These are phyloP conservation scores for Penicillium sp. DNA, from an alignment of 2,329 filamentous ascomycete genomes.

Conservation along the genomic window DNA sequence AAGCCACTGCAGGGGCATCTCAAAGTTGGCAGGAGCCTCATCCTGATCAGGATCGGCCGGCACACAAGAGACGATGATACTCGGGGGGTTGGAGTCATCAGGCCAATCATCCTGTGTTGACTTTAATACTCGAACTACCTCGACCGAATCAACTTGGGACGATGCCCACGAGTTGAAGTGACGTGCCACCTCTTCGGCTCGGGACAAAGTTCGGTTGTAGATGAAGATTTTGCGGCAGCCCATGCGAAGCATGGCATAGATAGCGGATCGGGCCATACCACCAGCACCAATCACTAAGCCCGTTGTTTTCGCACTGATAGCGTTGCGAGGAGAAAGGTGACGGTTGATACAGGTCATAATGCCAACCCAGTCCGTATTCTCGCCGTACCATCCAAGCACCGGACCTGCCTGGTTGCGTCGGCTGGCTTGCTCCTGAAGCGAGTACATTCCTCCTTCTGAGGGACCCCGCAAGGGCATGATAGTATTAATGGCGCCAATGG, in stretches of 20 bases:
- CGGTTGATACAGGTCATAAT: constrained; percentile 44
- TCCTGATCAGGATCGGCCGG: constrained; percentile 68
- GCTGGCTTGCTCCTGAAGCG: constrained; percentile 41
- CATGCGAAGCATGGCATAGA: constrained; percentile 76
- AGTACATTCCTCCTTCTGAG: constrained; percentile 37
- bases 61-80: constrained; percentile 75
- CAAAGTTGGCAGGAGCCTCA: constrained; percentile 67
- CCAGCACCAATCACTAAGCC: constrained; percentile 60
- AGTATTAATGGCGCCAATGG: constrained; percentile 48
- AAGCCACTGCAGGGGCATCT: constrained; percentile 69
- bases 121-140: constrained; percentile 55
- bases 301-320: constrained; percentile 53
- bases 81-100: constrained; percentile 61
- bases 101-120: constrained; percentile 66
- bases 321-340: constrained; percentile 50
- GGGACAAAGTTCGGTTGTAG: constrained; percentile 68
- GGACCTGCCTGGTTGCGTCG: constrained; percentile 44
- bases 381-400: constrained; percentile 45
- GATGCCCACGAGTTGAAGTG: constrained; percentile 64
- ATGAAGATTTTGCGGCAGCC: constrained; percentile 75
- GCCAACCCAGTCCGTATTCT: constrained; percentile 48
- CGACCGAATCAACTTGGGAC: constrained; percentile 36
- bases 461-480: constrained; percentile 44
- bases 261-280: constrained; percentile 75
- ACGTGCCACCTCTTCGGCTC: constrained; percentile 65